phyloP scores from a whole-genome alignment of 2,329 filamentous ascomycete species.

The Teratosphaeria destructans region DNA sequence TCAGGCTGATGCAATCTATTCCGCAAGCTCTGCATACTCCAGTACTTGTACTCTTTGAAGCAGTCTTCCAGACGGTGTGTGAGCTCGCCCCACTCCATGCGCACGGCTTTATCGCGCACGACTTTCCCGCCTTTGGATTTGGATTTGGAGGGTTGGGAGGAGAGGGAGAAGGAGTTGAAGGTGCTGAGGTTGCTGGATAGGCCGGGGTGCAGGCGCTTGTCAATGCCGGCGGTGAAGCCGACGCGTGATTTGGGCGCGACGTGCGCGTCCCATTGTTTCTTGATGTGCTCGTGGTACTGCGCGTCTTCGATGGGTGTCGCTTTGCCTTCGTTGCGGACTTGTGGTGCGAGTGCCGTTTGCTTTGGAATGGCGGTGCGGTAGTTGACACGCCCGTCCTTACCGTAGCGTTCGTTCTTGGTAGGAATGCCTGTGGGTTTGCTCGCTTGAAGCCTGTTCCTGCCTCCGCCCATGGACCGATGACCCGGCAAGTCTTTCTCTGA shows the following conservation, averaged over 20 bases:
- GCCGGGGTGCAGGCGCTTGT: slow-evolving; percentile 25
- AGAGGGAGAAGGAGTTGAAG: slow-evolving; percentile 25
- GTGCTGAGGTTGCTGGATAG: slow-evolving; percentile 20
- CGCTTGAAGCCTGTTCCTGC: slow-evolving; percentile 8
- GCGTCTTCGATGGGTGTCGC: slow-evolving; percentile 59
- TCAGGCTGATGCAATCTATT: slow-evolving; percentile 74
- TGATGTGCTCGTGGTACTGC: slow-evolving; percentile 50
- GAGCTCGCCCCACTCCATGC: slow-evolving; percentile 80
- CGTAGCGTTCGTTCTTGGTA: slow-evolving; percentile 19
- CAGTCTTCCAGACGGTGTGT: slow-evolving; percentile 73
- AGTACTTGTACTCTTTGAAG: slow-evolving; percentile 82
- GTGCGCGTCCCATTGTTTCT: slow-evolving; percentile 13
- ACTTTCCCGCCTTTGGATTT: slow-evolving; percentile 37
- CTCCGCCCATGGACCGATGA: slow-evolving; percentile 7
- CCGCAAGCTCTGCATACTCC: slow-evolving; percentile 83
- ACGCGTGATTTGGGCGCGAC: slow-evolving; percentile 39
- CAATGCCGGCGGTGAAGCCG: slow-evolving; percentile 33
- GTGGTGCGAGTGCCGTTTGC: slow-evolving; percentile 65
- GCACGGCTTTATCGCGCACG: slow-evolving; percentile 73
- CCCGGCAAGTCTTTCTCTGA: slow-evolving; percentile 86
- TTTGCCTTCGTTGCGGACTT: slow-evolving; percentile 65
- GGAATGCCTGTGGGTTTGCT: slow-evolving; percentile 8
- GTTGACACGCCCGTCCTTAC: slow-evolving; percentile 7
- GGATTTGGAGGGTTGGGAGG: slow-evolving; percentile 19
- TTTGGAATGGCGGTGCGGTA: slow-evolving; percentile 42